Evolutionary conservation across 768 basidiomycete genomes (phyloP).

Genomic region (Aureoboletus auriporus): DNA sequence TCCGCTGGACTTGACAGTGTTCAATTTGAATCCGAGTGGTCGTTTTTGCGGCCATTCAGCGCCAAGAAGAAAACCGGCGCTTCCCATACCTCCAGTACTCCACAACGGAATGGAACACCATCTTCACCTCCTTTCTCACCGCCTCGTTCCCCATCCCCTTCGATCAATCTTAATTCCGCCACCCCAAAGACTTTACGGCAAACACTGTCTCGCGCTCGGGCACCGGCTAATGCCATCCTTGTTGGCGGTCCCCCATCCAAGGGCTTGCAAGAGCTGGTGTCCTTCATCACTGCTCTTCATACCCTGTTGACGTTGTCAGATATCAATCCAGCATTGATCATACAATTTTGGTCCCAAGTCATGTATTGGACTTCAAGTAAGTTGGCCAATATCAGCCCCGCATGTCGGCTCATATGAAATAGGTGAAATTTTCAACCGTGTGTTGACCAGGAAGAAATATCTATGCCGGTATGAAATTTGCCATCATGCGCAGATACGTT

Average conservation of each 20-base stretch:
- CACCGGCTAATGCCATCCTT: conserved; percentile 52
- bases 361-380: conserved; percentile 96
- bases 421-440: conserved; percentile 85
- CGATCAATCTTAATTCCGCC: conserved; percentile 39
- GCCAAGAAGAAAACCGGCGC: conserved; percentile 49
- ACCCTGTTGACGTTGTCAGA: conserved; percentile 81
- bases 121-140: conserved; percentile 47
- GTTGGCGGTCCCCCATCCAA: conserved; percentile 40
- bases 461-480: conserved; percentile 66
- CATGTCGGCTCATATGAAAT: conserved; percentile 8
- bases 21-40: conserved; percentile 97
- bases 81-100: conserved; percentile 23
- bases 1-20: conserved; percentile 75
- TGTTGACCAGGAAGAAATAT: conserved; percentile 90
- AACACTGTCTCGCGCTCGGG: conserved; percentile 52
- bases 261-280: conserved; percentile 56
- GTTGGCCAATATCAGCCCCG: conserved; percentile 22
- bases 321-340: conserved; percentile 82
- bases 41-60: conserved; percentile 72
- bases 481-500: background rate
- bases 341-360: conserved; percentile 96
- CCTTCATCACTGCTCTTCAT: conserved; percentile 82
- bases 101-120: conserved; percentile 36
- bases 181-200: conserved; percentile 54
- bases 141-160: conserved; percentile 51